Percentiles rank a stretch among this genome's conserved stretches.
Evolutionary conservation across 805 yeast species (phyloP).

Genomic region (Lipomyces chichibuensis): DNA sequence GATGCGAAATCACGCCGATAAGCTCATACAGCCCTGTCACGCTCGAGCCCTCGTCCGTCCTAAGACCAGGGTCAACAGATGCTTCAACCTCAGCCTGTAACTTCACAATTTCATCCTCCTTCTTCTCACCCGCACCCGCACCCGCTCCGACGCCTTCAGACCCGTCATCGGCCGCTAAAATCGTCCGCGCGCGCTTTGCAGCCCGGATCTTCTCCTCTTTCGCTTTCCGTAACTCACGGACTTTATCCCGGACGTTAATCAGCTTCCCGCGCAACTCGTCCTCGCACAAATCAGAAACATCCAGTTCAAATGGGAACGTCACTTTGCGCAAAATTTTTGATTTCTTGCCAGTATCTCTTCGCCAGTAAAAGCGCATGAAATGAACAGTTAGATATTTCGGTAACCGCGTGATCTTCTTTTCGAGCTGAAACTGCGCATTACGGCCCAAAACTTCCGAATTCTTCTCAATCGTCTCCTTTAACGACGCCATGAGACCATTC

Average conservation of each 20-base stretch:
- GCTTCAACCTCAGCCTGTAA: slow-evolving; percentile 38
- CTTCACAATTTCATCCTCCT: slow-evolving; percentile 29
- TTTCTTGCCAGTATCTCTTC: slow-evolving; percentile 84
- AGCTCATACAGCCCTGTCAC: slow-evolving; percentile 87
- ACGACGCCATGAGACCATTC: slow-evolving; percentile 76
- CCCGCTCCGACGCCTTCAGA: slow-evolving; percentile 21
- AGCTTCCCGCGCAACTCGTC: slow-evolving; percentile 71
- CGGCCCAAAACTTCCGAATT: slow-evolving; percentile 68
- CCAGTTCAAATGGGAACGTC: slow-evolving; percentile 91
- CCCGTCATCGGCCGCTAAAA: slow-evolving; percentile 41
- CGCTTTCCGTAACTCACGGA: slow-evolving; percentile 74
- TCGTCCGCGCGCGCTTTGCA: slow-evolving; percentile 59
- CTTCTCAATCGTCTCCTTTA: slow-evolving; percentile 78
- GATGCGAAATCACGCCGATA: slow-evolving; percentile 83
- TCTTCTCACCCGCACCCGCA: slow-evolving; percentile 37
- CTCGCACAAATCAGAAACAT: slow-evolving; percentile 81
- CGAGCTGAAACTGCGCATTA: slow-evolving; percentile 70
- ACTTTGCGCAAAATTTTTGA: slow-evolving; percentile 93
- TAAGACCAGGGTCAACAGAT: slow-evolving; percentile 49
- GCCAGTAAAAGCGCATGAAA: slow-evolving; percentile 95
- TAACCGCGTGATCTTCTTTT: slow-evolving; percentile 63
- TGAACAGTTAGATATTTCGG: slow-evolving; percentile 90
- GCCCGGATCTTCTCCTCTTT: slow-evolving; percentile 72
- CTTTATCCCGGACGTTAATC: slow-evolving; percentile 71
- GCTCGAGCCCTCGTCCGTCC: slow-evolving; percentile 63